Evolutionary conservation across 352 stramenopile genomes (phyloP).

Genomic region (Elongisporangium undulatum): DNA sequence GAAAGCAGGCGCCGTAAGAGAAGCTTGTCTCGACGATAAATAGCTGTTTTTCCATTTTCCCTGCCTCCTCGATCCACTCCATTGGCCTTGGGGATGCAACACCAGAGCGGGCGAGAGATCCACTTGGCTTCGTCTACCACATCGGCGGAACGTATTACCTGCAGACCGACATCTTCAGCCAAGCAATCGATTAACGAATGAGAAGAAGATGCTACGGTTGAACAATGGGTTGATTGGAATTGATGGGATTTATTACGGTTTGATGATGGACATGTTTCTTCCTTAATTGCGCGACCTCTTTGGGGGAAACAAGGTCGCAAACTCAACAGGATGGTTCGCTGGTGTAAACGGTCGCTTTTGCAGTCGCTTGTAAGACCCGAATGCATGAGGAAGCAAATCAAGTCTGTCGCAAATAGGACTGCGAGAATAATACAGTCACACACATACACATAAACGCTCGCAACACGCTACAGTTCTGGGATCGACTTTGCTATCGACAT

Average conservation of each 20-base stretch:
- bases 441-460: slow-evolving; percentile 12
- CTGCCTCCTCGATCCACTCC: background rate
- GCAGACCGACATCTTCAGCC: too few species aligned
- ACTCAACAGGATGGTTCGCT: slow-evolving; percentile 83
- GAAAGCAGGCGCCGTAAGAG: background rate
- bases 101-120: background rate
- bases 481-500: background rate
- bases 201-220: background rate
- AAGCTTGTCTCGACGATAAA: background rate
- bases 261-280: slow-evolving; percentile 62
- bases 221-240: background rate
- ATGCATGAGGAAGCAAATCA: slow-evolving; percentile 45
- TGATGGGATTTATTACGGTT: background rate
- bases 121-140: too few species aligned
- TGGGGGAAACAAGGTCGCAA: slow-evolving; percentile 62
- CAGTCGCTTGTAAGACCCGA: slow-evolving; percentile 85
- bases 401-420: slow-evolving; percentile 87
- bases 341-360: slow-evolving; percentile 83
- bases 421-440: slow-evolving; percentile 15
- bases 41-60: slow-evolving; percentile 1
- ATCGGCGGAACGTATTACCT: too few species aligned
- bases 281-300: slow-evolving; percentile 77
- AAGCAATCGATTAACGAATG: background rate
- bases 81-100: background rate
- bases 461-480: slow-evolving; percentile 1